Base-by-base conservation (phyloP, 2,329 filamentous ascomycete genomes). In the Cercospora sp. region DNA sequence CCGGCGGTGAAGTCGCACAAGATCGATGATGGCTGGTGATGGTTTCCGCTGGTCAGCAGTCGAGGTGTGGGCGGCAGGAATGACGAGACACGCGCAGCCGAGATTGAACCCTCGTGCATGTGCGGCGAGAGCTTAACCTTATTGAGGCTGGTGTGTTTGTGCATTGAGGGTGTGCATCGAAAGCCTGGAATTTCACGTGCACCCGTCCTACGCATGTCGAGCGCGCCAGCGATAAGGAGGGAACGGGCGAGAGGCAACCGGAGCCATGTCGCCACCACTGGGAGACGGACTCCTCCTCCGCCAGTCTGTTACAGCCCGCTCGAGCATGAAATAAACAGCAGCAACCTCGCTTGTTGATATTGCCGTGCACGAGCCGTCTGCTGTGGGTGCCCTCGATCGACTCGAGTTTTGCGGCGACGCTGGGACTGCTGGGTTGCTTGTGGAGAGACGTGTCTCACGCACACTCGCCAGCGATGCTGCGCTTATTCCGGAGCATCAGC, bases 401-500 rank as follows among this genome's bases (percentile, higher is more conserved):
- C 40, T 62, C 20, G 31, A 40, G 16, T 42, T n/a, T n/a, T 40
- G 36, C 23, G 58, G 58, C 31, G 9, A 60, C 45, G 45, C 45
- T 51, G 45, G 20, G 45, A 26, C 48, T 59, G 55, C 55, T 18
- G 28, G 28, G 28, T 42, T 53, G 36, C 36, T 45, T 20, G 65
- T 59, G 60, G 60, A 48, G 60, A 36, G 65, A 65, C 62, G 45
- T 65, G 62, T 65, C 62, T 57, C 36, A 62, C 33, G 57, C 18
- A 55, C 18, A 45, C 55, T 67, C 65, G 63, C 28, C 60, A 51
- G 60, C 66, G 57, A 73, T 73, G 72, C 65, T 73, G 45, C 69
- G 72, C 65, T 68, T 73, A 59, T 72, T 73, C 45, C 69, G 72
- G 12, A 72, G 70, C 63, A 71, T 73, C 66, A 72, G 70, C 66